A percentile compares a stretch with the other conserved stretches of the same genome.
Evolutionary conservation across 768 basidiomycete genomes (phyloP).

Genomic region (Atractiella rhizophila): DNA sequence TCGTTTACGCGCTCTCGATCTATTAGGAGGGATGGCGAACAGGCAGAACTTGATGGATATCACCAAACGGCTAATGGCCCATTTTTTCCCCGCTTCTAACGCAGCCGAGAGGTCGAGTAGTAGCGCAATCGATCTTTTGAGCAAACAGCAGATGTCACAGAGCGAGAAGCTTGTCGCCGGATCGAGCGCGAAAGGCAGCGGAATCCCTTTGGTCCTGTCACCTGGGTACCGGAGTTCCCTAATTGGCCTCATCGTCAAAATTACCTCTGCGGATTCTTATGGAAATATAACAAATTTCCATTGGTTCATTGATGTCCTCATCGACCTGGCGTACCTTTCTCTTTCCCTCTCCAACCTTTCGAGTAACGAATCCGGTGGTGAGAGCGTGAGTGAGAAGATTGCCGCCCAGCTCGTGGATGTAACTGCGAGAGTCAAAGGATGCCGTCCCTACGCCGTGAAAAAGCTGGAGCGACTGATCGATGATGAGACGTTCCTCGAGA

Average conservation of each 20-base stretch:
- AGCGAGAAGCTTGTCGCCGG: conserved; percentile 17
- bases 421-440: conserved; percentile 48
- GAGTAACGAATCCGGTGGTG: conserved; percentile 21
- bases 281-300: conserved; percentile 77
- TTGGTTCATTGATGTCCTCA: conserved; percentile 86
- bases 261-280: conserved; percentile 40
- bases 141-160: conserved; percentile 29
- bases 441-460: conserved; percentile 52
- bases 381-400: conserved; percentile 49
- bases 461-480: conserved; percentile 56
- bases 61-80: conserved; percentile 64
- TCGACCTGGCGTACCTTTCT: conserved; percentile 72
- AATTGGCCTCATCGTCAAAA: conserved; percentile 54
- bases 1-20: conserved; percentile 78
- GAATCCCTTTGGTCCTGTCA: conserved; percentile 3
- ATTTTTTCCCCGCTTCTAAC: conserved; percentile 30
- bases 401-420: conserved; percentile 68
- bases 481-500: conserved; percentile 42
- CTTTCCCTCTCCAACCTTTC: conserved; percentile 7
- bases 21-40: conserved; percentile 81
- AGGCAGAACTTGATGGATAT: conserved; percentile 62
- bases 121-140: conserved; percentile 31
- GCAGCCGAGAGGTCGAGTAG: conserved; percentile 27
- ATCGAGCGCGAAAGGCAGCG: no score
- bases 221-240: conserved; percentile 66